Base-by-base conservation (phyloP, 257 asterid genomes). In the Thymus mandschuricus region DNA sequence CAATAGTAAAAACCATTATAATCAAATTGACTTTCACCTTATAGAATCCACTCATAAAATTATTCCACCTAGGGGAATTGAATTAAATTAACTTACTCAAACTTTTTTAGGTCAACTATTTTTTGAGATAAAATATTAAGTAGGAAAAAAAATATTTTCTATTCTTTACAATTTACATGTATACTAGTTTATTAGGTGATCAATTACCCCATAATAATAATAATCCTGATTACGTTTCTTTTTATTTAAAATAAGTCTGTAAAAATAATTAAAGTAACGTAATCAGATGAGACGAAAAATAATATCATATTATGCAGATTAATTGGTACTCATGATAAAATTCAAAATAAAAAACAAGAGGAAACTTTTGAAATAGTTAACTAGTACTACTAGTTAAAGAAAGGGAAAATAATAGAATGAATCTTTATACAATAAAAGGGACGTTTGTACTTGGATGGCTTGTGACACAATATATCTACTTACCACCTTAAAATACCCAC, bases 401-500 rank as follows among this genome's bases (percentile, higher is more conserved):
- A 35, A 3, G 3, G 40, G 40, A 35, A 35, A 35, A 35, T 1
- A 35, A 35, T 64, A 75, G 58, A 72, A 75, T 5, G 43, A 59
- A 7, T 15, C 27, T 59, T 54, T 21, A 30, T 70, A 38, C 54
- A 48, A 60, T 13, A 35, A n/a, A 10, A 48, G 58, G 66, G 60
- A 21, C 34, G 72, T 38, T 64, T 57, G 38, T 64, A 62, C 43
- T 51, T 67, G 71, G 56, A 38, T 64, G 75, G 70, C 61, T 57
- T 52, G 33, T 59, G 49, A 57, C 73, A 57, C 55, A 28, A 46
- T 30, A 48, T 72, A 68, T 30, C 48, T 72, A 68, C 64, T 59
- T 35, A 35, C 61, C 69, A 74, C 81, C 86, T 78, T 74, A 78
- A 80, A 62, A 31, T 61, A 82, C 59, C 87, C 78, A 78, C 64